Base-by-base conservation (phyloP, 306 rosid species). In the Quercus agrifolia region DNA sequence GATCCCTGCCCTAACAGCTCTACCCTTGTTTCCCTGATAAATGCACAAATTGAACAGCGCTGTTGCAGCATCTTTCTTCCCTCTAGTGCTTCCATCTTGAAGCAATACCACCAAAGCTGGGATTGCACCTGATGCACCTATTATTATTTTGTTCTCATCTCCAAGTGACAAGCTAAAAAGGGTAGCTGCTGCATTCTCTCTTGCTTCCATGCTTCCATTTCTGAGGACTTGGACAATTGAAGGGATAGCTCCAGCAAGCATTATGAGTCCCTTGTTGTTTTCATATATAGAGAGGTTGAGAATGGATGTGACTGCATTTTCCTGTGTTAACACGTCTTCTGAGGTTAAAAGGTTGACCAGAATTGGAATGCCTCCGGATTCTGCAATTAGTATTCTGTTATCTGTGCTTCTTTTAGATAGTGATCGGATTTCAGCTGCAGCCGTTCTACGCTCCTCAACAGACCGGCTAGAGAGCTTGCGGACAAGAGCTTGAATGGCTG, bases 211-310 rank as follows among this genome's bases (percentile, higher is more conserved):
- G 89, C 89, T 91, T 79, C 99, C 98, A 21, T 94, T 84, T 78
- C 97, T 86, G 30, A 93, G 94, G 75, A 96, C 95, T 87, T 91
- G 98, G 67, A 96, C 99, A 82, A 93, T 90, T 31, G 97, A 91
- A 77, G 98, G 98, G 74, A 95, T 81, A 49, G 98, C 98, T 79
- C 94, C 99, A 2, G 97, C 94, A 71, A 93, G 99, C 99, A 95
- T 93, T 80, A 95, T 95, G 18, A 91, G 92, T 68, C 92, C 98
- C 85, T 95, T 93, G 92, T 95, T 95, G 61, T 89, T 89, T 74
- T 93, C 97, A 69, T 88, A 93, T 76, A 95, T 95, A 49, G 99
- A 95, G 63, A 95, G 98, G 75, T 95, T 95, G 41, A 95, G 97
- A 77, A 95, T 89, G 44, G 99, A 88, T 27, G 99, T 95, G 67